Evolutionary conservation across 768 basidiomycete genomes (phyloP), one percentile per base, ranked within the genome.

Genomic region (Cytidiella melzeri): DNA sequence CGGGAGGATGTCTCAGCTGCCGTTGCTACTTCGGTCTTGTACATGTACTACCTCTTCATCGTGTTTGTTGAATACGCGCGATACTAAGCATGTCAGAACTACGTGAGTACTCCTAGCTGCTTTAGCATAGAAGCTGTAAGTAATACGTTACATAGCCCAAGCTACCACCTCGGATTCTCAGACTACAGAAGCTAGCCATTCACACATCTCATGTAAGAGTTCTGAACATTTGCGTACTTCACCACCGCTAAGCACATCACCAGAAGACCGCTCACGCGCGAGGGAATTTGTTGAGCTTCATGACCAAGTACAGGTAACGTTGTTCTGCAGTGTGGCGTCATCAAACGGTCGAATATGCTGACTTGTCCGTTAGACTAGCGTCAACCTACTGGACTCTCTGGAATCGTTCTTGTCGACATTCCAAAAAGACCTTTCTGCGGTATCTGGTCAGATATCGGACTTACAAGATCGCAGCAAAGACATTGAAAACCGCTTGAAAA

Each of bases 371-470:
- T 23, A 99, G 95, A 86, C 90, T 13, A 95, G 94, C 60, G 77
- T 89, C 12, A 75, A 74, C 51, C 77, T 98, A 18, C 74, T 99
- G 46, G 84, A 92, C 61, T 91, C 91, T 1, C 75, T 99, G 3
- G 86, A 96, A 56, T 75, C 82, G 1, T 98, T 98, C 66, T 76
- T 99, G 10, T 92, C 92, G 2, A 96, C 90, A 0, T 99, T 99
- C 61, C 95, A 97, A 67, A 86, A 76, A 57, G 95, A 99, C 65
- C 74, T 99, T 19, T 88, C 92, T 4, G 84, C 86, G 1, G 96
- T 98, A 9, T 97, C 96, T 2, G 90, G 92, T 3, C 94, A 99
- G 64, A 95, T 99, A 64, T 87, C 91, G 1, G 92, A 97, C 54
- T 74, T 99, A 20, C 96, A 98, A 61, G 79, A 81, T 55, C 77